Percentiles rank a stretch among this genome's conserved stretches.
Evolutionary conservation across 257 asterid genomes (phyloP).

Genomic region (Rauvolfia tetraphylla): DNA sequence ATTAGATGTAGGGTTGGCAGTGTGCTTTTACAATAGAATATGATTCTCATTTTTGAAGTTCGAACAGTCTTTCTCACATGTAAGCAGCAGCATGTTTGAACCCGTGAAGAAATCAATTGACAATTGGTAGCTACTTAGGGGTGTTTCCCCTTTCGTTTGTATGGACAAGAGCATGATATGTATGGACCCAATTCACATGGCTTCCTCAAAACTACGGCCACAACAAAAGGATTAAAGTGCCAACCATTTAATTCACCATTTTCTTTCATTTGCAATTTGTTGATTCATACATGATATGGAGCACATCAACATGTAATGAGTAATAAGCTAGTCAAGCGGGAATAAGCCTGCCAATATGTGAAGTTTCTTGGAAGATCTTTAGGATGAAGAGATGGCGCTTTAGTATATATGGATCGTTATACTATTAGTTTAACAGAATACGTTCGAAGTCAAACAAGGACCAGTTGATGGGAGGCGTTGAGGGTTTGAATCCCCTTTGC

Average conservation of each 20-base stretch:
- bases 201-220: background rate
- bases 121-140: background rate
- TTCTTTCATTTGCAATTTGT: conserved; percentile 6
- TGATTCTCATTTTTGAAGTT: conserved; percentile 12
- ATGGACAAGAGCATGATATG: background rate
- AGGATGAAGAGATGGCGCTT: background rate
- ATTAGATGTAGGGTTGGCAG: conserved; percentile 5
- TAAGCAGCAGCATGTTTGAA: conserved; percentile 30
- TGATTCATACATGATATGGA: background rate
- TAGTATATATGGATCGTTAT: too few relatives aligned
- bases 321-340: background rate
- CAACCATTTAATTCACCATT: background rate
- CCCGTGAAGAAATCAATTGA: conserved; percentile 22
- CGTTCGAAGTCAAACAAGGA: too few relatives aligned
- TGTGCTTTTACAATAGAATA: too few relatives aligned
- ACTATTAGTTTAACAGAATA: too few relatives aligned
- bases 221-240: background rate
- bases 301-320: background rate
- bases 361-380: background rate
- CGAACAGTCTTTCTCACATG: conserved; percentile 21
- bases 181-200: conserved; percentile 20
- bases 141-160: background rate
- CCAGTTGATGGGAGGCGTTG: too few relatives aligned
- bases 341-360: too few relatives aligned
- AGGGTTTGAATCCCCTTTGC: too few relatives aligned